A percentile compares a stretch with the other conserved stretches of the same genome.
phyloP scores from a whole-genome alignment of 306 rosid genomes.

The Prunus dulcis region DNA sequence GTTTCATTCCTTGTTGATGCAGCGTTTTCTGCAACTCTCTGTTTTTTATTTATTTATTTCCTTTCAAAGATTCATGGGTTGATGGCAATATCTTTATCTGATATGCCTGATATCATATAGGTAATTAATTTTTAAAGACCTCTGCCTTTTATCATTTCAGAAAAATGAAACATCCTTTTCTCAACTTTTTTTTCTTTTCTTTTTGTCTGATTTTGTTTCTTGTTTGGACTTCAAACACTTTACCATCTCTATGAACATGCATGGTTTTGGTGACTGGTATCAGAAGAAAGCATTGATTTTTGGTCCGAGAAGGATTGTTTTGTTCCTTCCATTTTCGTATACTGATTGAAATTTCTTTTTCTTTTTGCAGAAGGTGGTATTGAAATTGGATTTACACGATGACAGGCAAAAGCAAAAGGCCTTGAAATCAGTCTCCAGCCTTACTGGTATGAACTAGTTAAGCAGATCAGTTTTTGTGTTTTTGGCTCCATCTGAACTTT shows the following conservation, averaged over 20 bases:
- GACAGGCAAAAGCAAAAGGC: conserved; percentile 75
- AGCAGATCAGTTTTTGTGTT: neutral
- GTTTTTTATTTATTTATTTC: neutral
- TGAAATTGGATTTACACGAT: conserved; percentile 71
- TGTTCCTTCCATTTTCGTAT: neutral
- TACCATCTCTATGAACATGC: neutral
- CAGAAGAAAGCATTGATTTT: neutral
- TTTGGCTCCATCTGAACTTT: neutral
- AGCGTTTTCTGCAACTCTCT: conserved; percentile 10
- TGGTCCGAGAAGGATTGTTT: neutral
- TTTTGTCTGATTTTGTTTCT: neutral
- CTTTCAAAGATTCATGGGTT: neutral
- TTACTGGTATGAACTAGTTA: neutral
- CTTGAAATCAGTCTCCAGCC: conserved; percentile 55
- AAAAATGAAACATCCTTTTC: neutral
- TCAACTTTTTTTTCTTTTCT: neutral
- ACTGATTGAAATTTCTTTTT: neutral
- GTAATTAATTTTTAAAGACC: neutral
- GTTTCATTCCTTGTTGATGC: conserved; percentile 21
- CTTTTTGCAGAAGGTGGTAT: conserved; percentile 61
- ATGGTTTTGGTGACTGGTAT: neutral
- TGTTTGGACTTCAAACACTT: neutral
- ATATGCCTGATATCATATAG: neutral
- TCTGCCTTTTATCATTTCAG: neutral
- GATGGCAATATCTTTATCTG: neutral